Conservation (phyloP, 1,284 basidiomycete genomes). For the Phylloboletellus chloephorus region DNA sequence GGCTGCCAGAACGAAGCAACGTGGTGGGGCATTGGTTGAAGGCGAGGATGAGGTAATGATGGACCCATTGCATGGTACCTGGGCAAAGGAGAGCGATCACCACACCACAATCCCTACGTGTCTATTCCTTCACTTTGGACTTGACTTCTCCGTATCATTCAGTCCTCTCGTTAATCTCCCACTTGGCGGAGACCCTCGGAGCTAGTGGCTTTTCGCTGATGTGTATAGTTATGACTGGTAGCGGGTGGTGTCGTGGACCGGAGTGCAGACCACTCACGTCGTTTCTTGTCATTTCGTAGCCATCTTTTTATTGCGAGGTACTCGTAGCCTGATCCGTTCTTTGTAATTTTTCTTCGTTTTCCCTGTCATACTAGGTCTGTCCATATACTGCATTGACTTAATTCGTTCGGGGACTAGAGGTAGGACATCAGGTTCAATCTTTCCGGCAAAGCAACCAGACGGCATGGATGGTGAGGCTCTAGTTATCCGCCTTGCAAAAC, state of each 20-base stretch:
- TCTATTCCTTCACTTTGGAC: constrained; percentile 32
- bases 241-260: constrained; percentile 7
- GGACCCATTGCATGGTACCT: constrained; percentile 21
- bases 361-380: constrained; percentile 27
- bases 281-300: constrained; percentile 6
- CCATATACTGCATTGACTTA: constrained; percentile 29
- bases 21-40: constrained; percentile 11
- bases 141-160: constrained; percentile 18
- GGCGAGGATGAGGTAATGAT: constrained; percentile 17
- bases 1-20: constrained; percentile 11
- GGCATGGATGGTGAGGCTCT: no score
- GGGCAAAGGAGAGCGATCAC: constrained; percentile 18
- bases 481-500: no score
- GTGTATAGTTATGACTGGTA: constrained; percentile 1
- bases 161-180: constrained; percentile 19
- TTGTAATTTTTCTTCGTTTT: constrained; percentile 3
- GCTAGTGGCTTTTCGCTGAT: constrained; percentile 6
- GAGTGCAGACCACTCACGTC: constrained; percentile 11
- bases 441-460: no score
- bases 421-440: not conserved
- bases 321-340: constrained; percentile 9
- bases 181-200: constrained; percentile 5
- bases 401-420: constrained; percentile 10
- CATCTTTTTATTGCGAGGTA: constrained; percentile 5
- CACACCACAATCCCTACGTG: constrained; percentile 29